phyloP scores from a whole-genome alignment of 345 rosid species.

The Arabis hirsuta region DNA sequence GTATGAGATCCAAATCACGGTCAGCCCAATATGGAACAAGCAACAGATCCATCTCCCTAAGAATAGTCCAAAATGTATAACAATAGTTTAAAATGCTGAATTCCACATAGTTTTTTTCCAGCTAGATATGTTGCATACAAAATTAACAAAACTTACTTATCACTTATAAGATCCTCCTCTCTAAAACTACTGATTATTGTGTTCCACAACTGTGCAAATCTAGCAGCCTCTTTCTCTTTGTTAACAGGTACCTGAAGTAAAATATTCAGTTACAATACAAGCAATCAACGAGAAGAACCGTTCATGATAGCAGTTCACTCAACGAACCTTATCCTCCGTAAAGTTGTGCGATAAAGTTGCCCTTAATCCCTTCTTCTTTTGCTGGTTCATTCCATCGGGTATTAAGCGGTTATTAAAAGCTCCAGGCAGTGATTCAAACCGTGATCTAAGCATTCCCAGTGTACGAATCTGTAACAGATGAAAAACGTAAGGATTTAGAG shows the following conservation, averaged over 20 bases:
- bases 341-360: constrained; percentile 68
- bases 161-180: constrained; percentile 92
- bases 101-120: constrained; percentile 9
- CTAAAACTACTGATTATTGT: constrained; percentile 92
- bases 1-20: constrained; percentile 82
- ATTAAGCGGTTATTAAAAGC: constrained; percentile 87
- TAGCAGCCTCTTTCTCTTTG: constrained; percentile 83
- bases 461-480: constrained; percentile 78
- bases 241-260: constrained; percentile 56
- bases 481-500: constrained; percentile 21
- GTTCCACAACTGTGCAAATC: constrained; percentile 99
- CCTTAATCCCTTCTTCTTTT: constrained; percentile 73
- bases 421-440: constrained; percentile 84
- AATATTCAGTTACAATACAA: not conserved
- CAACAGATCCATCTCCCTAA: constrained; percentile 95
- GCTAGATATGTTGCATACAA: constrained; percentile 32
- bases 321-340: constrained; percentile 51
- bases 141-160: constrained; percentile 53
- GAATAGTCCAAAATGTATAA: constrained; percentile 29
- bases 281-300: constrained; percentile 25
- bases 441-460: constrained; percentile 97
- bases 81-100: not conserved
- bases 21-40: constrained; percentile 99
- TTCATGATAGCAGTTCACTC: constrained; percentile 13
- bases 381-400: constrained; percentile 67